Conservation (phyloP, 225 moss, liverwort and hornwort genomes). For the Lunularia cruciata region DNA sequence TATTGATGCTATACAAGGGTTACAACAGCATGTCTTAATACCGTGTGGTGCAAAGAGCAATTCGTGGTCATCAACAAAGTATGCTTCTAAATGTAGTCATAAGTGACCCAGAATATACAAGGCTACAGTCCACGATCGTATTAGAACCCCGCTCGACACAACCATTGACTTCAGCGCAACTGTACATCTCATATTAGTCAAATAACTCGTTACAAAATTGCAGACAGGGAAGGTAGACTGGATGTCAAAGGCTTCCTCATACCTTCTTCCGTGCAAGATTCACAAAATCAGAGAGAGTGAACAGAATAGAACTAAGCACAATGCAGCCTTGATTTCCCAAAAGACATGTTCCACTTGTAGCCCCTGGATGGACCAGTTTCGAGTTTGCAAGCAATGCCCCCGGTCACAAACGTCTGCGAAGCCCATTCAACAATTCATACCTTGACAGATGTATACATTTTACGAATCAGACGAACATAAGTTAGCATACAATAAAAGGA, state of each 20-base stretch:
- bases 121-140: no score
- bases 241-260: conserved; percentile 5
- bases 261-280: conserved; percentile 10
- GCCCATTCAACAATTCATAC: conserved; percentile 26
- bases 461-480: not conserved
- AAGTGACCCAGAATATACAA: no score
- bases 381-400: conserved; percentile 14
- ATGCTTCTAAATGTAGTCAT: no score
- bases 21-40: no score
- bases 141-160: no score
- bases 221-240: not conserved
- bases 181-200: no score
- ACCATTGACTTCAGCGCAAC: no score
- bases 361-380: conserved; percentile 24
- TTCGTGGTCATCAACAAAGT: no score
- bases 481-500: not conserved
- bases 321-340: conserved; percentile 25
- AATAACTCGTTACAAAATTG: no score
- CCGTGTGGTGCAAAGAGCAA: no score
- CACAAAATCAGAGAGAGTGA: conserved; percentile 6
- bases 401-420: conserved; percentile 27
- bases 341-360: conserved; percentile 22
- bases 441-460: conserved; percentile 11
- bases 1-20: no score
- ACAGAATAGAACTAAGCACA: conserved; percentile 14